Evolutionary conservation across 31 red algal genomes (phyloP).

Genomic region (Endocladia muricata): DNA sequence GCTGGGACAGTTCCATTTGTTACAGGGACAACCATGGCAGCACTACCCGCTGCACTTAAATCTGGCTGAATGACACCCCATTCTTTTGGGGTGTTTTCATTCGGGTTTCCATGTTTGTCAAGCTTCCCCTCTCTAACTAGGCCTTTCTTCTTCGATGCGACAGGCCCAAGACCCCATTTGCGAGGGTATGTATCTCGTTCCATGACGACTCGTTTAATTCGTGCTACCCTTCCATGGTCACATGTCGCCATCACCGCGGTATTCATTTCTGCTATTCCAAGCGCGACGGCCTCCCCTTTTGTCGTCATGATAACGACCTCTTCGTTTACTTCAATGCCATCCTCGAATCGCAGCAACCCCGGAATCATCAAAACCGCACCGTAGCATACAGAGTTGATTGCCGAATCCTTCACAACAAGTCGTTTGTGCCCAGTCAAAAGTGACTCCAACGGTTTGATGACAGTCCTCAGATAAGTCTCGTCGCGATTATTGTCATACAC

Average conservation of each 20-base stretch:
- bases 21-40: background rate
- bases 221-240: slow-evolving; percentile 94
- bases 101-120: slow-evolving; percentile 93
- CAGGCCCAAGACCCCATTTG: slow-evolving; percentile 94
- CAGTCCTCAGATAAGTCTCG: slow-evolving; percentile 88
- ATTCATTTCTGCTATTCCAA: slow-evolving; percentile 96
- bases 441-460: slow-evolving; percentile 89
- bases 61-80: slow-evolving; percentile 56
- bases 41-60: background rate
- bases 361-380: slow-evolving; percentile 99
- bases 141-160: slow-evolving; percentile 93
- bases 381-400: slow-evolving; percentile 95
- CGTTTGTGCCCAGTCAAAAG: slow-evolving; percentile 84
- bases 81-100: slow-evolving; percentile 83
- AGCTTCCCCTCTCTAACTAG: slow-evolving; percentile 83
- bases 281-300: slow-evolving; percentile 96
- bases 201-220: slow-evolving; percentile 98
- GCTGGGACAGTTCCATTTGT: too few species aligned
- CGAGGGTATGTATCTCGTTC: slow-evolving; percentile 97
- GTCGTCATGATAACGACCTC: slow-evolving; percentile 96
- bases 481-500: slow-evolving; percentile 84
- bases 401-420: slow-evolving; percentile 89
- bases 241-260: slow-evolving; percentile 95
- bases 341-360: slow-evolving; percentile 87
- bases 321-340: slow-evolving; percentile 91